Evolutionary conservation across 768 basidiomycete genomes (phyloP).

Genomic region (Russula compacta): DNA sequence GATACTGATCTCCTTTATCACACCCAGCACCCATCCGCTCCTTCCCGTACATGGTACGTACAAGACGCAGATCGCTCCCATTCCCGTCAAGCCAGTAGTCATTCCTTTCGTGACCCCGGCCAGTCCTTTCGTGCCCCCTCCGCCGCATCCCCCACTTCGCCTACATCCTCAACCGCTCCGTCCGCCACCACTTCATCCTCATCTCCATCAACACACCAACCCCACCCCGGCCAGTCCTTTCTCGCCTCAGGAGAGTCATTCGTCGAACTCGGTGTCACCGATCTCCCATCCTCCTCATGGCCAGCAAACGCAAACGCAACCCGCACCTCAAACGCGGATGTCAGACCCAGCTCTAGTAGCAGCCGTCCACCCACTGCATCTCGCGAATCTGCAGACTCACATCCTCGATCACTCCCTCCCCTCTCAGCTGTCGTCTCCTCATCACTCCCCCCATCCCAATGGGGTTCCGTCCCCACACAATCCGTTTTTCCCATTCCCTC

Average conservation of each 20-base stretch:
- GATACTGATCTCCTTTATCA: constrained; percentile 25
- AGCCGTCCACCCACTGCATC: constrained; percentile 48
- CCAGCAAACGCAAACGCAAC: constrained; percentile 20
- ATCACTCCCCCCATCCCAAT: constrained; percentile 35
- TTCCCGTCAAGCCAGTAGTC: constrained; percentile 34
- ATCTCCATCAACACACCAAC: constrained; percentile 25
- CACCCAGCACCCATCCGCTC: constrained; percentile 24
- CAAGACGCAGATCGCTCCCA: constrained; percentile 33
- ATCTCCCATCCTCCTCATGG: constrained; percentile 22
- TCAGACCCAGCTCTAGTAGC: constrained; percentile 39
- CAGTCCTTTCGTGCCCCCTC: constrained; percentile 73
- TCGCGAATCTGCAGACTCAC: constrained; percentile 30
- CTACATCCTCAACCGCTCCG: constrained; percentile 23
- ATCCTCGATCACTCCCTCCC: constrained; percentile 53
- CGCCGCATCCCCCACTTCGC: constrained; percentile 34
- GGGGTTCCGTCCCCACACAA: constrained; percentile 27
- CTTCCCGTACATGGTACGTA: constrained; percentile 30
- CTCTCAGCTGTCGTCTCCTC: constrained; percentile 72
- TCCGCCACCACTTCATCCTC: constrained; percentile 20
- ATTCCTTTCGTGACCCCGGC: constrained; percentile 72
- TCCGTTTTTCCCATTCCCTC: constrained; percentile 51
- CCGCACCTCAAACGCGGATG: constrained; percentile 26
- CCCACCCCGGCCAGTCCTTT: constrained; percentile 52
- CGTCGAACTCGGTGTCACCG: constrained; percentile 36
- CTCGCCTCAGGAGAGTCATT: constrained; percentile 44